phyloP scores from a whole-genome alignment of 2,329 filamentous ascomycete genomes.

The Neurospora sp. region DNA sequence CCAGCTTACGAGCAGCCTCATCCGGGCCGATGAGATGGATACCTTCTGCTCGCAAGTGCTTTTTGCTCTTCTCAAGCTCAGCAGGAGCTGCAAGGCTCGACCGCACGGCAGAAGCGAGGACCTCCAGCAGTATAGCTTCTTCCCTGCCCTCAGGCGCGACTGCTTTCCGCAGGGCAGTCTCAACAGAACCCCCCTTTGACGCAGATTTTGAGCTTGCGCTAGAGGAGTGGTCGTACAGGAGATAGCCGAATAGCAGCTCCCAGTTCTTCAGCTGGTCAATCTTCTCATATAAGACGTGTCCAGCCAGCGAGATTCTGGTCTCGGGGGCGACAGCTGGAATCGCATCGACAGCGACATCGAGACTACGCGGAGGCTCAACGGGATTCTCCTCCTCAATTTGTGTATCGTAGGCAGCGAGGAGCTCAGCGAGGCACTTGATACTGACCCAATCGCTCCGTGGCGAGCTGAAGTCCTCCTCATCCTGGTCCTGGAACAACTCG shows the following conservation, averaged over 20 bases:
- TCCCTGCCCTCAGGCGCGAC: constrained; percentile 68
- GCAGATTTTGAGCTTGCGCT: constrained; percentile 38
- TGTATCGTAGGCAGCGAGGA: constrained; percentile 70
- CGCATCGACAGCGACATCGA: constrained; percentile 43
- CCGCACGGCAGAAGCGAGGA: constrained; percentile 75
- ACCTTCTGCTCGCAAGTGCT: background rate
- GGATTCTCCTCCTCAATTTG: constrained; percentile 51
- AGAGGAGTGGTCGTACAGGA: constrained; percentile 82
- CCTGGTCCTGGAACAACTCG: constrained; percentile 60
- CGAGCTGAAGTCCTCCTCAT: constrained; percentile 67
- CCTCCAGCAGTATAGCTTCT: constrained; percentile 77
- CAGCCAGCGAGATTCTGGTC: constrained; percentile 76
- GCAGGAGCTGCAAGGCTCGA: constrained; percentile 56
- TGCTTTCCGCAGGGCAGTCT: constrained; percentile 57
- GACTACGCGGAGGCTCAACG: constrained; percentile 31
- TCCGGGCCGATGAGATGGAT: constrained; percentile 51
- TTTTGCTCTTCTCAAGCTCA: constrained; percentile 48
- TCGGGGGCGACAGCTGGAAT: constrained; percentile 59
- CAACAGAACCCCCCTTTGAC: constrained; percentile 28
- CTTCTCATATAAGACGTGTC: constrained; percentile 75
- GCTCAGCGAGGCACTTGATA: constrained; percentile 81
- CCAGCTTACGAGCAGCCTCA: constrained; percentile 67
- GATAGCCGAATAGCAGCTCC: constrained; percentile 81
- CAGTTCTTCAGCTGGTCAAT: constrained; percentile 75
- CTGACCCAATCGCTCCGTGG: constrained; percentile 81